These are phyloP conservation scores for Oryza punctata DNA, from an alignment of 176 grass and related monocot genomes.

Conservation along the genomic window DNA sequence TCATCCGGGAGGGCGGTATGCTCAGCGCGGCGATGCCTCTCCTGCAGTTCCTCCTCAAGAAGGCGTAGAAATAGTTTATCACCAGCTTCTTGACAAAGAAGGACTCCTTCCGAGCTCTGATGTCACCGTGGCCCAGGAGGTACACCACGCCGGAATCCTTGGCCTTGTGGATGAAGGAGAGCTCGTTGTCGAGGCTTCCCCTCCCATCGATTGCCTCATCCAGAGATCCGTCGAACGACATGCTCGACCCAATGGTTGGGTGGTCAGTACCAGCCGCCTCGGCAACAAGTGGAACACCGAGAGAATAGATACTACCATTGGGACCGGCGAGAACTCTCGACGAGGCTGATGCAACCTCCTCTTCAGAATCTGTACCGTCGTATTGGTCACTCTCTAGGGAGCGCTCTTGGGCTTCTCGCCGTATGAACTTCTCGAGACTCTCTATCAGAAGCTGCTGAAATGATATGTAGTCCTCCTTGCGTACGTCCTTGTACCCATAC, in stretches of 20 bases:
- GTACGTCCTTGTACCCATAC: slow-evolving; percentile 96
- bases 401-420: slow-evolving; percentile 91
- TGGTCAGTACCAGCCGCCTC: slow-evolving; percentile 36
- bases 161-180: slow-evolving; percentile 82
- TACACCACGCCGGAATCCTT: slow-evolving; percentile 88
- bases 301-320: slow-evolving; percentile 66
- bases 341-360: slow-evolving; percentile 44
- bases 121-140: slow-evolving; percentile 85
- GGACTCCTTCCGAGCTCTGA: slow-evolving; percentile 87
- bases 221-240: slow-evolving; percentile 53
- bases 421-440: slow-evolving; percentile 89
- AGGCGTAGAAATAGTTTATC: slow-evolving; percentile 94
- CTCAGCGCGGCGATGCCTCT: slow-evolving; percentile 74
- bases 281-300: slow-evolving; percentile 60
- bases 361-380: slow-evolving; percentile 60
- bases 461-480: slow-evolving; percentile 76
- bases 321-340: slow-evolving; percentile 80
- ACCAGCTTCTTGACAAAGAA: slow-evolving; percentile 96
- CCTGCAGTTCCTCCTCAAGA: slow-evolving; percentile 92
- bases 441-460: slow-evolving; percentile 93
- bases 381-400: slow-evolving; percentile 81
- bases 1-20: slow-evolving; percentile 76
- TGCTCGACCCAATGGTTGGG: slow-evolving; percentile 51
- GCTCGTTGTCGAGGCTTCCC: slow-evolving; percentile 70
- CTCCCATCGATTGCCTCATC: slow-evolving; percentile 44